Evolutionary conservation across 2,329 filamentous ascomycete species (phyloP).

Genomic region (Pyricularia pennisetigena): DNA sequence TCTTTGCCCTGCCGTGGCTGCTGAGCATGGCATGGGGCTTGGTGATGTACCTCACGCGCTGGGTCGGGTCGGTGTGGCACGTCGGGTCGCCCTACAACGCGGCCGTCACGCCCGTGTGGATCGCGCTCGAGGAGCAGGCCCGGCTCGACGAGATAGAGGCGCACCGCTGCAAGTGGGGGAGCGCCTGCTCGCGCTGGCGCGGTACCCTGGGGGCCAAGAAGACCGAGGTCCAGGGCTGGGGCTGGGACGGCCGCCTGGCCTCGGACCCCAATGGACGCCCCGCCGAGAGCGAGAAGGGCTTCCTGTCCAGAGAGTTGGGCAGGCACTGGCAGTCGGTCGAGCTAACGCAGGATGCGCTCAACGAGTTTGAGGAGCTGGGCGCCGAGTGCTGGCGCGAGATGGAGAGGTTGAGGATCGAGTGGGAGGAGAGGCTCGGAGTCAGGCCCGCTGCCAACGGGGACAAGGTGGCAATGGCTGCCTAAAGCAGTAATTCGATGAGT

Average conservation of each 20-base stretch:
- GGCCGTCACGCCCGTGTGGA: slow-evolving; percentile 67
- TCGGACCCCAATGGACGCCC: slow-evolving; percentile 26
- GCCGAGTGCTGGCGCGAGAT: slow-evolving; percentile 57
- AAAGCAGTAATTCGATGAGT: not conserved
- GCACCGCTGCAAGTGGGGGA: slow-evolving; percentile 72
- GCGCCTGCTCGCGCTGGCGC: slow-evolving; percentile 50
- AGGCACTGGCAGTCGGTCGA: slow-evolving; percentile 51
- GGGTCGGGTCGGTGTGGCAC: slow-evolving; percentile 85
- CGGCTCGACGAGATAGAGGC: slow-evolving; percentile 46
- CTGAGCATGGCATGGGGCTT: slow-evolving; percentile 58
- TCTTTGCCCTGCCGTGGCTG: slow-evolving; percentile 64
- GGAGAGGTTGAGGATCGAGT: slow-evolving; percentile 58
- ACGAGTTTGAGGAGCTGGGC: slow-evolving; percentile 53
- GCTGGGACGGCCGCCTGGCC: slow-evolving; percentile 48
- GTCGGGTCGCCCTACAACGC: slow-evolving; percentile 65
- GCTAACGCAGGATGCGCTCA: slow-evolving; percentile 49
- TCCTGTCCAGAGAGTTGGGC: slow-evolving; percentile 35
- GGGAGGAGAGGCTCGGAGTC: slow-evolving; percentile 40
- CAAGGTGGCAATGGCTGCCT: not conserved
- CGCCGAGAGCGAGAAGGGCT: slow-evolving; percentile 28
- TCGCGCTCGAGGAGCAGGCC: slow-evolving; percentile 58
- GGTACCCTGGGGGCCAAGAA: slow-evolving; percentile 50
- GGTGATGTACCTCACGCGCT: slow-evolving; percentile 61
- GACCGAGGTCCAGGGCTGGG: slow-evolving; percentile 85
- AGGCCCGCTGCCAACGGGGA: not conserved